phyloP scores from a whole-genome alignment of 352 stramenopile genomes.

The Phytophthora hybrid region DNA sequence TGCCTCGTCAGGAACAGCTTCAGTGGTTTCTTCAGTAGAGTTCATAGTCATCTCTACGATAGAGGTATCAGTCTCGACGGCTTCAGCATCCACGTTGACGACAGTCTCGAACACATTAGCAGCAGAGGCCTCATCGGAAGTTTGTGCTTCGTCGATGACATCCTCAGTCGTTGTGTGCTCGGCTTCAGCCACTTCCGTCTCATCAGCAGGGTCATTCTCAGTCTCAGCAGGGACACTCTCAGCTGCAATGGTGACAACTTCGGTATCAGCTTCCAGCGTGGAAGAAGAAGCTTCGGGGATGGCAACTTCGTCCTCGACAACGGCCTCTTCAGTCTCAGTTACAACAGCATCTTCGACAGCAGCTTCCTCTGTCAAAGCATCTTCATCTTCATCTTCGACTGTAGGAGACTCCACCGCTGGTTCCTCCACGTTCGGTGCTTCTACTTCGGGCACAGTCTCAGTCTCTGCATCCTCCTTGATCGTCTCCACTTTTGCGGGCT shows the following conservation, averaged over 20 bases:
- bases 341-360: not conserved
- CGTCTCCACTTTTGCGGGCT: not conserved
- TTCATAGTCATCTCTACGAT: not conserved
- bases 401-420: not conserved
- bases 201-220: not conserved
- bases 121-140: not conserved
- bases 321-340: not conserved
- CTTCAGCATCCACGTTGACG: conserved; percentile 2
- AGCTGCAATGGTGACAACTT: too few species aligned
- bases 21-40: not conserved
- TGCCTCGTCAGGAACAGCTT: conserved; percentile 2
- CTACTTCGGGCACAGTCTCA: conserved; percentile 1
- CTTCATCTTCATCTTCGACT: not conserved
- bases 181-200: not conserved
- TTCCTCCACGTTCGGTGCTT: not conserved
- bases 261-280: too few species aligned
- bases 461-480: conserved; percentile 12
- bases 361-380: not conserved
- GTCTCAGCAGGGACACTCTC: too few species aligned
- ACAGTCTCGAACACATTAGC: not conserved
- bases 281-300: too few species aligned
- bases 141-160: not conserved
- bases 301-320: too few species aligned
- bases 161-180: not conserved
- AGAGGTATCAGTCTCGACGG: not conserved